A percentile compares a stretch with the other conserved stretches of the same genome.
phyloP scores from a whole-genome alignment of 805 yeast genomes.

The Yarrowia divulgata region DNA sequence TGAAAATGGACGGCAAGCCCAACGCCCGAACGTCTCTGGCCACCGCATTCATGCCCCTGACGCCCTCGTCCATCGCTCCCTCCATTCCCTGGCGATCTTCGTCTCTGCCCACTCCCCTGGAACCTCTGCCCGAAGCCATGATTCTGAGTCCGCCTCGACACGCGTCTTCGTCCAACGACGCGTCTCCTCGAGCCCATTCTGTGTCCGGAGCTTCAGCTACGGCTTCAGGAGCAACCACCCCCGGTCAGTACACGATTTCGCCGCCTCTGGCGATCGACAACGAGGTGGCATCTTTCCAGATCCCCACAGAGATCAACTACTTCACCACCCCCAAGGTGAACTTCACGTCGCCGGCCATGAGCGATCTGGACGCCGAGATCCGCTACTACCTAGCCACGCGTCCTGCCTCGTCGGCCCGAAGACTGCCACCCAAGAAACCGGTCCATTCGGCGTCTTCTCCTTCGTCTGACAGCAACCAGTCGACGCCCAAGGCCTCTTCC shows the following conservation, averaged over 20 bases:
- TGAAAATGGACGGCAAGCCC: conserved; percentile 37
- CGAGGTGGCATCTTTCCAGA: conserved; percentile 28
- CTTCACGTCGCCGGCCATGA: conserved; percentile 25
- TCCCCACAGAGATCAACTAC: conserved; percentile 21
- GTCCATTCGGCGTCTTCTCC: background rate
- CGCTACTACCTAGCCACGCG: conserved; percentile 29
- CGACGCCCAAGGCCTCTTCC: conserved; percentile 23
- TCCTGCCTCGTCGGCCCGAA: conserved; percentile 1
- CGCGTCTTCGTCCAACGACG: conserved; percentile 1
- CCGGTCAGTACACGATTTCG: conserved; percentile 20
- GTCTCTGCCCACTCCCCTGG: conserved; percentile 33
- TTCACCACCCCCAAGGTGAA: conserved; percentile 32
- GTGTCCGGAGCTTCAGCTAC: background rate
- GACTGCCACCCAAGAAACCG: conserved; percentile 9
- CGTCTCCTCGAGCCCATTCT: conserved; percentile 19
- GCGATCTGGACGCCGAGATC: conserved; percentile 30
- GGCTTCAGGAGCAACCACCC: conserved; percentile 2
- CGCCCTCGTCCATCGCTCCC: conserved; percentile 18
- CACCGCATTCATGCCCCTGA: conserved; percentile 34
- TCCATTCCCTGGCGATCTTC: conserved; percentile 21
- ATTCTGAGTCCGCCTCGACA: conserved; percentile 24
- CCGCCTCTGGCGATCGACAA: conserved; percentile 32
- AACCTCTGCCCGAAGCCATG: conserved; percentile 38
- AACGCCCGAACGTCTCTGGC: conserved; percentile 37
- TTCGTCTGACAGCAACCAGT: background rate